phyloP scores from a whole-genome alignment of 2,329 filamentous ascomycete species.

The Akanthomyces uredinophilus region DNA sequence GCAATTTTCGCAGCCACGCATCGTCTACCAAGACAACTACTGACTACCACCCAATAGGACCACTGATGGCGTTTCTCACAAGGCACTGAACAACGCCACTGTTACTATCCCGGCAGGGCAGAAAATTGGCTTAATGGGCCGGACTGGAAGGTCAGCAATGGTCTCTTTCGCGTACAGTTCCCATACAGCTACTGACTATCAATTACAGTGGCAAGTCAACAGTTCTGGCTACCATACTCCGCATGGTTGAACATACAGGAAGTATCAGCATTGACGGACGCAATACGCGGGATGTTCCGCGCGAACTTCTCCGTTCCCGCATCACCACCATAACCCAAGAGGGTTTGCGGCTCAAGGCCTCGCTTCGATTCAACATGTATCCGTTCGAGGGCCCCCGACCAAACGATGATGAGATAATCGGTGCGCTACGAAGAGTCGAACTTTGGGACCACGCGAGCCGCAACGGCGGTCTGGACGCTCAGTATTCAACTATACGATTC shows the following conservation, averaged over 20 bases:
- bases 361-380: conserved; percentile 12
- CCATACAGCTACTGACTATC: too few relatives aligned
- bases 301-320: conserved; percentile 20
- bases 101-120: neutral
- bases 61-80: neutral
- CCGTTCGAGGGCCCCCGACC: neutral
- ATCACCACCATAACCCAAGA: conserved; percentile 27
- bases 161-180: too few relatives aligned
- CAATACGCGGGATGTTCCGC: neutral
- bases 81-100: neutral
- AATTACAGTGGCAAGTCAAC: conserved; percentile 10
- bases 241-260: conserved; percentile 5
- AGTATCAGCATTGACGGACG: conserved; percentile 15
- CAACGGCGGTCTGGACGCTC: conserved; percentile 24
- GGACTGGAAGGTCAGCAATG: conserved; percentile 5
- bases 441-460: conserved; percentile 29
- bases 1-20: too few relatives aligned
- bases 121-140: neutral
- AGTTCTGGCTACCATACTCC: neutral
- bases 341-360: conserved; percentile 2
- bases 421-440: neutral
- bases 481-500: neutral
- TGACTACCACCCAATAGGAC: neutral
- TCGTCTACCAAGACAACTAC: too few relatives aligned
- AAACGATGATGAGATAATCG: neutral